Evolutionary conservation across 306 rosid genomes (phyloP).

Genomic region (Medicago truncatula): DNA sequence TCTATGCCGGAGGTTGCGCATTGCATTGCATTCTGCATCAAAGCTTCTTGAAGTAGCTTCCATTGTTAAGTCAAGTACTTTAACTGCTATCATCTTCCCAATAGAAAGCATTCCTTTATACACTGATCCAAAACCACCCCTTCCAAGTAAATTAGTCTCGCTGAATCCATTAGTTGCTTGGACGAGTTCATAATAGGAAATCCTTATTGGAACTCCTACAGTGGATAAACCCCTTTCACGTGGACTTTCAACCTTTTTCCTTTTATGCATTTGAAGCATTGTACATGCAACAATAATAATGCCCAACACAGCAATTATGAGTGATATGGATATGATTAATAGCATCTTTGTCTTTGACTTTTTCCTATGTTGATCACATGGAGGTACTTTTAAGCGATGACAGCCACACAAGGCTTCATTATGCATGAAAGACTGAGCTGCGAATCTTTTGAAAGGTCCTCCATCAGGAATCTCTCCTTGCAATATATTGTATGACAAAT

Average conservation of each 20-base stretch:
- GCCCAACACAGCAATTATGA: neutral
- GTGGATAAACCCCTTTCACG: neutral
- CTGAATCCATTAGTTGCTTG: slow-evolving; percentile 33
- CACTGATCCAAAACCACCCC: slow-evolving; percentile 38
- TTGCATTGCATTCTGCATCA: slow-evolving; percentile 39
- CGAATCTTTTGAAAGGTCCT: slow-evolving; percentile 40
- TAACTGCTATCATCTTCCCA: slow-evolving; percentile 37
- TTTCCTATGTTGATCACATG: slow-evolving; percentile 30
- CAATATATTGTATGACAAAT: slow-evolving; percentile 43
- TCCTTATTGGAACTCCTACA: neutral
- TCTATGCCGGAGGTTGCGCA: slow-evolving; percentile 40
- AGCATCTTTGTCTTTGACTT: neutral
- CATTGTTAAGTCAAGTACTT: slow-evolving; percentile 34
- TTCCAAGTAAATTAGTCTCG: slow-evolving; percentile 38
- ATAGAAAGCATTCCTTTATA: slow-evolving; percentile 39
- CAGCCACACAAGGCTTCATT: slow-evolving; percentile 47
- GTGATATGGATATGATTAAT: slow-evolving; percentile 17
- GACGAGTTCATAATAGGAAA: slow-evolving; percentile 39
- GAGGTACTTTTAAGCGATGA: slow-evolving; percentile 34
- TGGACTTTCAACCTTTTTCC: neutral
- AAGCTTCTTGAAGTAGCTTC: slow-evolving; percentile 34
- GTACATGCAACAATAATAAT: slow-evolving; percentile 10
- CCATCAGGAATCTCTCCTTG: slow-evolving; percentile 44
- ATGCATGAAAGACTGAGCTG: slow-evolving; percentile 42
- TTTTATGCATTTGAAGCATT: neutral